Percentiles rank a stretch among this genome's conserved stretches.
phyloP scores from a whole-genome alignment of 768 basidiomycete genomes.

The Agrocybe pediades region DNA sequence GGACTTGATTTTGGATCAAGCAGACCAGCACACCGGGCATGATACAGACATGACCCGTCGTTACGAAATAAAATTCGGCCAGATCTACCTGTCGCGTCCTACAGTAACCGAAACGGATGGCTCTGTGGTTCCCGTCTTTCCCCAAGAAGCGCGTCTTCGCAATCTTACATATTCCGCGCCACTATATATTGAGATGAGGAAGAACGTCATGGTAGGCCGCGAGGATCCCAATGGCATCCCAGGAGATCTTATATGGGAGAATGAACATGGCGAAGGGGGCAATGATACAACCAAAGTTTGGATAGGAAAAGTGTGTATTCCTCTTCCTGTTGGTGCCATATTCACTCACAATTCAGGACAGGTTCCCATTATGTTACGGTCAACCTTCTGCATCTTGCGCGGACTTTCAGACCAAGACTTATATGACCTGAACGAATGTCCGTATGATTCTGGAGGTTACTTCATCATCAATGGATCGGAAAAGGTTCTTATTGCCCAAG shows the following conservation, averaged over 20 bases:
- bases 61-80: conserved; percentile 96
- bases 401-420: conserved; percentile 78
- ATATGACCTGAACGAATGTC: conserved; percentile 95
- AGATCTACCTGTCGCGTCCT: conserved; percentile 95
- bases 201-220: conserved; percentile 75
- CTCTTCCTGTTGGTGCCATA: not conserved
- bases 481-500: conserved; percentile 99
- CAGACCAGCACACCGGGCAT: conserved; percentile 92
- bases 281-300: conserved; percentile 84
- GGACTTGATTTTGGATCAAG: conserved; percentile 96
- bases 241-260: conserved; percentile 79
- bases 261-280: conserved; percentile 63
- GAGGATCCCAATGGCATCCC: conserved; percentile 81
- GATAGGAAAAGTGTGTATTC: conserved; percentile 81
- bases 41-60: conserved; percentile 80
- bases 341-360: conserved; percentile 30
- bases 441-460: conserved; percentile 98
- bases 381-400: conserved; percentile 91
- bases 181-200: conserved; percentile 93
- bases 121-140: conserved; percentile 90
- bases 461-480: conserved; percentile 99
- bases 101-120: conserved; percentile 97
- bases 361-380: conserved; percentile 98
- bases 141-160: conserved; percentile 92
- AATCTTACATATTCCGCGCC: conserved; percentile 97